Percentiles rank a stretch among this genome's conserved stretches.
Conservation (phyloP, 345 rosid species). For the Lenwebbia sp. region DNA sequence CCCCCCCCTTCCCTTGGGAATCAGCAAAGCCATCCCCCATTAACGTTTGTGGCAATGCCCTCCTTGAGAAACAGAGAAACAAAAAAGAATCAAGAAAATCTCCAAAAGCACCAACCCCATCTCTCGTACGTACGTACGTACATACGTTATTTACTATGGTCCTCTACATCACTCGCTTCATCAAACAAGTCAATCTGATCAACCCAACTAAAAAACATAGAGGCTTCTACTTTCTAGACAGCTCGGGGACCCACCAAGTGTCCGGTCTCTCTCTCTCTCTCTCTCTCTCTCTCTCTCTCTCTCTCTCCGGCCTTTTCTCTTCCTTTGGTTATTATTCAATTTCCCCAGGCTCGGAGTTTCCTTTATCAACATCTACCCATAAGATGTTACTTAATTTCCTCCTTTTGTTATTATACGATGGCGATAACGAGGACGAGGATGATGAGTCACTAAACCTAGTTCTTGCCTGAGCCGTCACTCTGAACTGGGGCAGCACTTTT, state of each 20-base stretch:
- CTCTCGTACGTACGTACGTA: slow-evolving; percentile 16
- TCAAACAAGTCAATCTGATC: slow-evolving; percentile 7
- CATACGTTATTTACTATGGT: slow-evolving; percentile 13
- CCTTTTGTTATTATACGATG: slow-evolving; percentile 41
- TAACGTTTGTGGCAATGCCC: slow-evolving; percentile 38
- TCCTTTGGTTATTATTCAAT: neutral
- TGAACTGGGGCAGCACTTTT: slow-evolving; percentile 44
- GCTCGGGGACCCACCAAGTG: neutral
- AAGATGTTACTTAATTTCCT: slow-evolving; percentile 55
- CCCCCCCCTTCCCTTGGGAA: slow-evolving; percentile 59
- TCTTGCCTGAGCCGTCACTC: slow-evolving; percentile 54
- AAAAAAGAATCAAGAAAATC: slow-evolving; percentile 15
- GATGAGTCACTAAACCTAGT: slow-evolving; percentile 37
- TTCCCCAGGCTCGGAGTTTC: slow-evolving; percentile 30
- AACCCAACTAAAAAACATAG: slow-evolving; percentile 28
- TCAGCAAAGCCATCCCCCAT: slow-evolving; percentile 46
- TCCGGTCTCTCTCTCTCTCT: neutral
- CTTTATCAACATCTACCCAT: slow-evolving; percentile 62
- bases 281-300: neutral
- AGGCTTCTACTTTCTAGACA: slow-evolving; percentile 20
- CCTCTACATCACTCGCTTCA: slow-evolving; percentile 31
- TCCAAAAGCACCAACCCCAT: slow-evolving; percentile 32
- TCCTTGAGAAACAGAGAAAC: slow-evolving; percentile 5
- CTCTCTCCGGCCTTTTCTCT: neutral
- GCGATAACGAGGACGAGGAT: slow-evolving; percentile 34